Evolutionary conservation across 164 flowering plant species (phyloP).

Genomic region (Hamamelis virginiana): DNA sequence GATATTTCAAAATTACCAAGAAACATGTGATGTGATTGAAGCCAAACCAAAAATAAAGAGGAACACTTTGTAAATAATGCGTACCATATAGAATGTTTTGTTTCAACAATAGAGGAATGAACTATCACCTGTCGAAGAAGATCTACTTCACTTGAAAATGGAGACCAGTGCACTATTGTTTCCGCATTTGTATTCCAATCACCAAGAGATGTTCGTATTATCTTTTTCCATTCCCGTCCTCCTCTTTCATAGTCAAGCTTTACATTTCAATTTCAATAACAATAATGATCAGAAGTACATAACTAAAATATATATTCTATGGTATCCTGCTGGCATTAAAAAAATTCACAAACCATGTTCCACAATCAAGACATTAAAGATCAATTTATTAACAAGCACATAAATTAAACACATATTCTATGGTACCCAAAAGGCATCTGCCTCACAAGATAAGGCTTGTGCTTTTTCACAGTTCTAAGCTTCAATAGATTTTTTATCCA

Average conservation of each 20-base stretch:
- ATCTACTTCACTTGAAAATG: conserved; percentile 69
- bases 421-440: neutral
- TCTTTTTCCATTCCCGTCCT: conserved; percentile 49
- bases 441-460: no score
- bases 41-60: neutral
- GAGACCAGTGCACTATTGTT: conserved; percentile 84
- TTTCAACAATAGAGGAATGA: neutral
- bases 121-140: conserved; percentile 73
- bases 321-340: no score
- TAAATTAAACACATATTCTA: neutral
- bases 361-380: neutral
- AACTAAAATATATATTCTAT: neutral
- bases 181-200: conserved; percentile 77
- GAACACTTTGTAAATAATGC: neutral
- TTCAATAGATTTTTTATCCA: no score
- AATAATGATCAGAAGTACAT: conserved; percentile 7
- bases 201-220: conserved; percentile 41
- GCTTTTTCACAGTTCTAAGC: no score
- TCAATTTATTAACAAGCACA: neutral
- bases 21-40: neutral
- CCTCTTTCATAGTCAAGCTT: conserved; percentile 73
- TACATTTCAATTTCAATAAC: conserved; percentile 16
- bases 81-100: neutral
- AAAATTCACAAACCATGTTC: conserved; percentile 4
- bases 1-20: no score